Conservation (phyloP, 108 stramenopile genomes). For the Cyclotella baltica region DNA sequence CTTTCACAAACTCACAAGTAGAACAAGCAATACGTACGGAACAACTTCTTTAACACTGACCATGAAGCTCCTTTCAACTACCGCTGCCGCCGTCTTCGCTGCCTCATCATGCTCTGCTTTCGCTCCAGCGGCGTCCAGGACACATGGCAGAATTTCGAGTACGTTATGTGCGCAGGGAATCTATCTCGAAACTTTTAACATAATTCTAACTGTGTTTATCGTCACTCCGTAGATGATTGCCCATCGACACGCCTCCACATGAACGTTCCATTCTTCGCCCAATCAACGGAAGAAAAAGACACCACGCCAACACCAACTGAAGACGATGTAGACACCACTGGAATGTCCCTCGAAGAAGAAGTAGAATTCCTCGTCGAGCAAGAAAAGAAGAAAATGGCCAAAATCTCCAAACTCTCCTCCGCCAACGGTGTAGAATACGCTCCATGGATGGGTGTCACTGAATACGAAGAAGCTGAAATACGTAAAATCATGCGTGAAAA, state of each 20-base stretch:
- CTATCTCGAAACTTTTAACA: no score
- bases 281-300: slow-evolving; percentile 22
- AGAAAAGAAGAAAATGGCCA: slow-evolving; percentile 69
- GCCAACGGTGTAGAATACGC: slow-evolving; percentile 86
- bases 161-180: slow-evolving; percentile 1
- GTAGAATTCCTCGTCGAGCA: slow-evolving; percentile 68
- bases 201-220: no score
- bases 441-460: slow-evolving; percentile 89
- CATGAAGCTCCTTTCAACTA: slow-evolving; percentile 30
- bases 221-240: not conserved
- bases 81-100: slow-evolving; percentile 41
- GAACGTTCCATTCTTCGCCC: slow-evolving; percentile 51
- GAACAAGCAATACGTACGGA: no score
- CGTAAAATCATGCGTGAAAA: slow-evolving; percentile 71
- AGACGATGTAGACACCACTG: slow-evolving; percentile 4
- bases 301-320: not conserved
- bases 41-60: no score
- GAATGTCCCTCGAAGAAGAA: slow-evolving; percentile 69
- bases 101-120: slow-evolving; percentile 46
- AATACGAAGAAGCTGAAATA: slow-evolving; percentile 76
- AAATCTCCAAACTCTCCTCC: slow-evolving; percentile 78
- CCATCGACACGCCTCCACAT: slow-evolving; percentile 26
- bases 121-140: slow-evolving; percentile 32
- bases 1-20: no score
- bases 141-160: slow-evolving; percentile 9